phyloP scores from a whole-genome alignment of 2,329 filamentous ascomycete species.

The Lachnum nothofagi region DNA sequence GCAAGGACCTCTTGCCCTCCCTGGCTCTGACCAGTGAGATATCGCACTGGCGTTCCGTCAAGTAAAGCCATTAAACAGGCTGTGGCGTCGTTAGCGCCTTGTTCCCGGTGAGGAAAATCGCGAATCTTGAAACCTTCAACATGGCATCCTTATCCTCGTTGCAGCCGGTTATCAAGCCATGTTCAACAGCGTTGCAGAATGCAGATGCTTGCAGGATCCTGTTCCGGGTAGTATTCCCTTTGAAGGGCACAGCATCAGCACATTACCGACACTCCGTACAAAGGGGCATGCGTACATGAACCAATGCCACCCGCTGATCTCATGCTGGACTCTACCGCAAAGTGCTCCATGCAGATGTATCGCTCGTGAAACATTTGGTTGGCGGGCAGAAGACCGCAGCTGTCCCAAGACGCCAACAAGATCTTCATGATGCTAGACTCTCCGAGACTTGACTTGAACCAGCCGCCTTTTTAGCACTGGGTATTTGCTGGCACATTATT shows the following conservation, averaged over 20 bases:
- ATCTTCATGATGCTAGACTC: neutral
- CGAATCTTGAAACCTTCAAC: slow-evolving; percentile 23
- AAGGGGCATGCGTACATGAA: neutral
- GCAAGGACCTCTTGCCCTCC: slow-evolving; percentile 15
- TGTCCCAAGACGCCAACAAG: neutral
- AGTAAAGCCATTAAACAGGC: slow-evolving; percentile 9
- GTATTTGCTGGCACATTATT: neutral
- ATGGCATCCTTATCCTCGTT: slow-evolving; percentile 19
- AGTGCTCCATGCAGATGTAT: slow-evolving; percentile 2
- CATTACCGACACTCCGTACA: neutral
- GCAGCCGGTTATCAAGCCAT: slow-evolving; percentile 21
- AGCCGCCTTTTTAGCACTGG: neutral
- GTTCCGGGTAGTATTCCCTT: slow-evolving; percentile 19
- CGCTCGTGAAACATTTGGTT: slow-evolving; percentile 13
- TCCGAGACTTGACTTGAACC: neutral
- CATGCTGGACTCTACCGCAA: slow-evolving; percentile 1
- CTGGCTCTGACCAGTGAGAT: slow-evolving; percentile 6
- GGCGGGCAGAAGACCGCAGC: neutral
- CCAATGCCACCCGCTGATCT: slow-evolving; percentile 17
- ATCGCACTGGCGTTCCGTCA: slow-evolving; percentile 1
- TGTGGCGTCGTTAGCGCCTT: slow-evolving; percentile 8
- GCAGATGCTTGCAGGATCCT: slow-evolving; percentile 16
- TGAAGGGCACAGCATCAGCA: slow-evolving; percentile 1
- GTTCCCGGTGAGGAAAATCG: slow-evolving; percentile 11
- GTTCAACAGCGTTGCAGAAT: slow-evolving; percentile 17